Base-by-base conservation (phyloP, 148 eudicot genomes). In the Tetragonia tetragonoides region DNA sequence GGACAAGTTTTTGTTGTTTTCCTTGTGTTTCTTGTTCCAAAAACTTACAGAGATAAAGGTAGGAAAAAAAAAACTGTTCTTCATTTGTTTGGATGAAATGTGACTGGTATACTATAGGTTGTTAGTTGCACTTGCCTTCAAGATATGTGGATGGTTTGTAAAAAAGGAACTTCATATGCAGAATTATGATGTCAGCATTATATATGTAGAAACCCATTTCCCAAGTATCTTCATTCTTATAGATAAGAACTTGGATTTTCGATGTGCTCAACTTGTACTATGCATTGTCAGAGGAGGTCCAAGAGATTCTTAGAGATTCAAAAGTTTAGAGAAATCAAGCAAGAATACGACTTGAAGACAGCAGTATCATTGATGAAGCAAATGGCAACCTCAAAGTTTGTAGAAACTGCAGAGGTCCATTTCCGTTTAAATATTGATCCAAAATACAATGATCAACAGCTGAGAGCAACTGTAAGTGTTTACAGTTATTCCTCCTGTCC, bases 351-450 rank as follows among this genome's bases (percentile, higher is more conserved):
- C 78, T 53, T 92, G 77, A 87, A 86, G 78, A 85, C 91, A 18
- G 97, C 94, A 60, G 83, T 95, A 66, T 83, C 90, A 41, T 74
- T 92, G 87, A 87, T 95, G 83, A 95, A 95, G 89, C 72, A 88
- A 87, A 88, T 86, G 88, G 86, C 94, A 3, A 88, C 81, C 40
- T 83, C 97, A 40, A 95, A 88, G 87, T 95, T 92, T 78, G 89
- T 91, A 9, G 99, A 95, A 84, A 84, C 96, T 57, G 93, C 88
- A 1, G 97, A 95, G 83, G 99, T 91, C 66, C 99, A 95, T 88
- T 92, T 95, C 80, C 97, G 97, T 73, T 90, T 95, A 75, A 95
- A 95, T 78, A 91, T 95, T 75, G 99, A 92, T 77, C 99, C 99
- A 11, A 95, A 93, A 82, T 95, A 95, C 83, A 93, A 91, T 81